Percentiles rank a stretch among this genome's conserved stretches.
Evolutionary conservation across 2,329 filamentous ascomycete genomes (phyloP).

Genomic region (Camillea tinctor): DNA sequence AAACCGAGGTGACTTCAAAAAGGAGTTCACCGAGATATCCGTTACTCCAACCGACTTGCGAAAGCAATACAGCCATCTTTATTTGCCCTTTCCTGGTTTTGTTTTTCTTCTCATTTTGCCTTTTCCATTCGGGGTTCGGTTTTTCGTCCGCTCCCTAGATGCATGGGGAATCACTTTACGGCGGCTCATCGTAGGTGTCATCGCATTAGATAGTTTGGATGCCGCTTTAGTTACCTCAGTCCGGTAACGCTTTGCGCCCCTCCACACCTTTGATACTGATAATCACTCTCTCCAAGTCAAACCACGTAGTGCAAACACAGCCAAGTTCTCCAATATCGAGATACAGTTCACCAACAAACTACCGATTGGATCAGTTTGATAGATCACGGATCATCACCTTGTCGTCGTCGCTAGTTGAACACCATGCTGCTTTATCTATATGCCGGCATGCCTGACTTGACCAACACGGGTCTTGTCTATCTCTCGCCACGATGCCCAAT

Average conservation of each 20-base stretch:
- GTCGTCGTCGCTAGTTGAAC: conserved; percentile 11
- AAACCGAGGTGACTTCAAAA: not conserved
- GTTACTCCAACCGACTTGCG: not conserved
- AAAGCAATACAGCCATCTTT: not conserved
- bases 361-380: conserved; percentile 15
- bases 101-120: not conserved
- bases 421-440: conserved; percentile 24
- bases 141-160: conserved; percentile 10
- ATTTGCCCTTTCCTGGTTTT: too few species aligned
- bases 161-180: conserved; percentile 15
- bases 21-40: not conserved
- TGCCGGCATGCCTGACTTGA: conserved; percentile 14
- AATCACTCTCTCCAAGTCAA: conserved; percentile 14
- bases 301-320: conserved; percentile 9
- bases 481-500: conserved; percentile 20
- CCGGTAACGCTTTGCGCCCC: conserved; percentile 30
- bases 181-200: conserved; percentile 21
- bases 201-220: conserved; percentile 24
- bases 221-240: conserved; percentile 26
- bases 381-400: conserved; percentile 14
- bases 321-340: conserved; percentile 14
- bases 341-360: conserved; percentile 13
- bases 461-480: conserved; percentile 16
- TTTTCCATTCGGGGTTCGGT: conserved; percentile 21
- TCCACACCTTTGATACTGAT: conserved; percentile 27